Conservation (phyloP, 2,329 filamentous ascomycete genomes). For the Calonectria pteridis region DNA sequence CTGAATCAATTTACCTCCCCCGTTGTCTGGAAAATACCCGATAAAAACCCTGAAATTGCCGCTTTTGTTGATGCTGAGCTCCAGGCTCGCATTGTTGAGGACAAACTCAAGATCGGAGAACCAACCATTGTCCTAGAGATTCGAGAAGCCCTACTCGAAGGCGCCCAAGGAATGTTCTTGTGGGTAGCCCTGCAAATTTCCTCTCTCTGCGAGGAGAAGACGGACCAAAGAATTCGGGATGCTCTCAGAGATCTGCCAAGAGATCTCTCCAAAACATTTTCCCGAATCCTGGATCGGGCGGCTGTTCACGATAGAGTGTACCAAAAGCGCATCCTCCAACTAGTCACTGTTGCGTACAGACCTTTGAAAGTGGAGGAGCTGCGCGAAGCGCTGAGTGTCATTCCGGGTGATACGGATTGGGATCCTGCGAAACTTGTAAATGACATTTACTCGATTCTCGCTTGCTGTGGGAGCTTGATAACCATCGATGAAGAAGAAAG, state of each 20-base stretch:
- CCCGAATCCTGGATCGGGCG: slow-evolving; percentile 46
- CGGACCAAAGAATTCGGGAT: slow-evolving; percentile 51
- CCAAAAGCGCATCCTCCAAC: slow-evolving; percentile 46
- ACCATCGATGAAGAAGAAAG: slow-evolving; percentile 50
- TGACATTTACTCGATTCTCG: slow-evolving; percentile 40
- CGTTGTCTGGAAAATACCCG: slow-evolving; percentile 16
- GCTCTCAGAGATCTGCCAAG: slow-evolving; percentile 47
- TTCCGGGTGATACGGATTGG: slow-evolving; percentile 47
- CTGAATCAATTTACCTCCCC: not conserved
- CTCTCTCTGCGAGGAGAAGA: slow-evolving; percentile 49
- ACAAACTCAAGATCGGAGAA: slow-evolving; percentile 30
- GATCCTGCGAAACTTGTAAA: slow-evolving; percentile 34
- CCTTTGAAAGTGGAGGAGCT: slow-evolving; percentile 51
- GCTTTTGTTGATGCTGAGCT: slow-evolving; percentile 37
- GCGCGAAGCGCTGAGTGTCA: slow-evolving; percentile 54
- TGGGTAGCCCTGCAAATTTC: slow-evolving; percentile 53
- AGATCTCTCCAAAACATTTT: slow-evolving; percentile 47
- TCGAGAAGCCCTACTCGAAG: slow-evolving; percentile 32
- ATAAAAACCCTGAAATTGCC: slow-evolving; percentile 42
- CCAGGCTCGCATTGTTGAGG: not conserved
- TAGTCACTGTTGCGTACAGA: slow-evolving; percentile 46
- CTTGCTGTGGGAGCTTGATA: slow-evolving; percentile 50
- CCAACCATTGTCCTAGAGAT: slow-evolving; percentile 35
- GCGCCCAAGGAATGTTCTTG: slow-evolving; percentile 54
- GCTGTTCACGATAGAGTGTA: slow-evolving; percentile 17